phyloP scores from a whole-genome alignment of 768 basidiomycete species.

The Tephrocybe sp. region DNA sequence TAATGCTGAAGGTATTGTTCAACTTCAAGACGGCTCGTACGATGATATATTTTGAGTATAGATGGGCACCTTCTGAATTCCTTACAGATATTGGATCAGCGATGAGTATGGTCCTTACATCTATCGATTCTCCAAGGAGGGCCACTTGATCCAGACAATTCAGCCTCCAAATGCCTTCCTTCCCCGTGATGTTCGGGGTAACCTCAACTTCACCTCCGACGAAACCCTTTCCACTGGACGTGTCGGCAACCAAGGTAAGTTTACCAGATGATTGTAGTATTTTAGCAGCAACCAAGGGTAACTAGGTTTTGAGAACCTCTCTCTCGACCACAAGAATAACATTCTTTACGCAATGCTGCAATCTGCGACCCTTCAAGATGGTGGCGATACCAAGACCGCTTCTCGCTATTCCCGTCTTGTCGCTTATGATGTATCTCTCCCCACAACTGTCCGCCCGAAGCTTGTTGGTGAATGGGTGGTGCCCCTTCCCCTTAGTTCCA shows the following conservation, averaged over 20 bases:
- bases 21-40: constrained; percentile 60
- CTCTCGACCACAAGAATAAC: constrained; percentile 43
- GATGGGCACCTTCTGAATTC: not conserved
- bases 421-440: constrained; percentile 48
- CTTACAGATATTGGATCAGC: constrained; percentile 55
- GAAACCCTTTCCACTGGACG: constrained; percentile 52
- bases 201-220: constrained; percentile 54
- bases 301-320: constrained; percentile 62
- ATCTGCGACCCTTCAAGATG: constrained; percentile 62
- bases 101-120: constrained; percentile 74
- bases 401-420: constrained; percentile 57
- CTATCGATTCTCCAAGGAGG: constrained; percentile 48
- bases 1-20: constrained; percentile 60
- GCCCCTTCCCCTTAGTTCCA: constrained; percentile 50
- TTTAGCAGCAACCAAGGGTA: not conserved
- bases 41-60: constrained; percentile 11
- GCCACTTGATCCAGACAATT: constrained; percentile 53
- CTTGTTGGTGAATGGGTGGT: constrained; percentile 61
- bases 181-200: constrained; percentile 42
- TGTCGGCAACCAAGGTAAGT: constrained; percentile 50
- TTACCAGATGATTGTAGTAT: not conserved
- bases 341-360: constrained; percentile 65
- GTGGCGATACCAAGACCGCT: constrained; percentile 44
- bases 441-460: constrained; percentile 26
- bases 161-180: constrained; percentile 58